Conservation (phyloP, 768 basidiomycete species). For the Polyporus arcularius region DNA sequence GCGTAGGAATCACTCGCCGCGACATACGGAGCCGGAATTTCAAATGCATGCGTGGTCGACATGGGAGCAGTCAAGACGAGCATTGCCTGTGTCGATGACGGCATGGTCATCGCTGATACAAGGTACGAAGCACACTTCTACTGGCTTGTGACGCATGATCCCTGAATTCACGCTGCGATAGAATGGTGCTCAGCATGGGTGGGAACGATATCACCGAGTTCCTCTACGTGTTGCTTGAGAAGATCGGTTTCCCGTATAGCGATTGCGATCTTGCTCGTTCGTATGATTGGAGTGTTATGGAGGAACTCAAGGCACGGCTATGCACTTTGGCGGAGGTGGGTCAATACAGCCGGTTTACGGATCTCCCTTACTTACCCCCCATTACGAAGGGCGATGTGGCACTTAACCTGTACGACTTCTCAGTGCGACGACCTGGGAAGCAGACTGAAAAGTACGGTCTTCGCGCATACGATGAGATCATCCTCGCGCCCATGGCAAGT, state of each 20-base stretch:
- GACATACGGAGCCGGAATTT: conserved; percentile 93
- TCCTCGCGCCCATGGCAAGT: conserved; percentile 88
- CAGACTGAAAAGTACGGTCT: conserved; percentile 86
- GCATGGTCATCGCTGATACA: conserved; percentile 83
- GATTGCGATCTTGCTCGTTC: conserved; percentile 74
- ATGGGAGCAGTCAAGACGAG: conserved; percentile 85
- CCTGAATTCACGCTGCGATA: conserved; percentile 21
- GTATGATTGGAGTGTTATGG: conserved; percentile 91
- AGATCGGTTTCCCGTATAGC: conserved; percentile 86
- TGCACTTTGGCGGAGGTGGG: conserved; percentile 88
- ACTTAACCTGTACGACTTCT: conserved; percentile 87
- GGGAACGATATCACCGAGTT: conserved; percentile 96
- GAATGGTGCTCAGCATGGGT: conserved; percentile 84
- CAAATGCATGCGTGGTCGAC: conserved; percentile 94
- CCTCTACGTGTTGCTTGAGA: conserved; percentile 72
- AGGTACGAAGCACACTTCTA: conserved; percentile 49
- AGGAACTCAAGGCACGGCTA: conserved; percentile 83
- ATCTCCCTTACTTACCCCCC: background rate
- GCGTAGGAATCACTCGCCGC: conserved; percentile 87
- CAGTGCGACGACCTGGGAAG: conserved; percentile 73
- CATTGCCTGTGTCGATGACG: conserved; percentile 94
- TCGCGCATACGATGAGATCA: conserved; percentile 93
- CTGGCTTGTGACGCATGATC: background rate
- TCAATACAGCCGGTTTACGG: background rate
- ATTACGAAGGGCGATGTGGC: conserved; percentile 77